These are phyloP conservation scores for Penicillium coffeae DNA, from an alignment of 495 filamentous ascomycete species.

Conservation along the genomic window DNA sequence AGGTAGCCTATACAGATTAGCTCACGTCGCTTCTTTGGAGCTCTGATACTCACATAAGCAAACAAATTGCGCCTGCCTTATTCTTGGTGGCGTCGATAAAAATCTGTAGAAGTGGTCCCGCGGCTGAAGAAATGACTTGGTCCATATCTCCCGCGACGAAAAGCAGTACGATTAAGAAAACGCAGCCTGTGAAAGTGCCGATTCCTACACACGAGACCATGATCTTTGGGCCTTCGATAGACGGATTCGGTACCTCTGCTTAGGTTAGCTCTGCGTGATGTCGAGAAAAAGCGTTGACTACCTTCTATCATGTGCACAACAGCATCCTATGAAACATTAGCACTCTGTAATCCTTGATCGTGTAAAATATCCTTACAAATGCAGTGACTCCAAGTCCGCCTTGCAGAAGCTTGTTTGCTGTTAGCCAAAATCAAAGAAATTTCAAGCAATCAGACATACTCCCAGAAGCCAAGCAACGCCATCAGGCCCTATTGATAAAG, in stretches of 20 bases:
- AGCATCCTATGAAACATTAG: slow-evolving; percentile 37
- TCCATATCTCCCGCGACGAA: slow-evolving; percentile 57
- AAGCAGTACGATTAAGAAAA: slow-evolving; percentile 60
- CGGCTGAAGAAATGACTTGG: slow-evolving; percentile 51
- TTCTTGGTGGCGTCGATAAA: slow-evolving; percentile 62
- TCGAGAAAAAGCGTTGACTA: slow-evolving; percentile 6
- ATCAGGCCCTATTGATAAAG: slow-evolving; percentile 44
- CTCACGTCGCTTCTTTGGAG: not conserved
- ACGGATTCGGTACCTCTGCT: slow-evolving; percentile 61
- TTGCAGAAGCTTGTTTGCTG: slow-evolving; percentile 42
- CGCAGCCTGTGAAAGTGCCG: slow-evolving; percentile 60
- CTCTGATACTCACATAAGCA: slow-evolving; percentile 52
- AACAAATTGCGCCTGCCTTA: slow-evolving; percentile 57
- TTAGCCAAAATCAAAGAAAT: too few relatives aligned
- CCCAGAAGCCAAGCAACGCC: slow-evolving; percentile 59
- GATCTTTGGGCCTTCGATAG: slow-evolving; percentile 59
- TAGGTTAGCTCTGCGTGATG: slow-evolving; percentile 1
- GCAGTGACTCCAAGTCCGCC: slow-evolving; percentile 56
- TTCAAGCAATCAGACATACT: too few relatives aligned
- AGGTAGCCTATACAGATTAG: slow-evolving; percentile 45
- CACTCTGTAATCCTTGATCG: not conserved
- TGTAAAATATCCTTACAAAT: slow-evolving; percentile 32
- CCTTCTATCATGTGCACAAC: slow-evolving; percentile 46
- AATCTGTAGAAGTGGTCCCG: slow-evolving; percentile 65
- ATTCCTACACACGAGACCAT: slow-evolving; percentile 70